Base-by-base conservation (phyloP, 306 rosid genomes). In the Medicago arabica region DNA sequence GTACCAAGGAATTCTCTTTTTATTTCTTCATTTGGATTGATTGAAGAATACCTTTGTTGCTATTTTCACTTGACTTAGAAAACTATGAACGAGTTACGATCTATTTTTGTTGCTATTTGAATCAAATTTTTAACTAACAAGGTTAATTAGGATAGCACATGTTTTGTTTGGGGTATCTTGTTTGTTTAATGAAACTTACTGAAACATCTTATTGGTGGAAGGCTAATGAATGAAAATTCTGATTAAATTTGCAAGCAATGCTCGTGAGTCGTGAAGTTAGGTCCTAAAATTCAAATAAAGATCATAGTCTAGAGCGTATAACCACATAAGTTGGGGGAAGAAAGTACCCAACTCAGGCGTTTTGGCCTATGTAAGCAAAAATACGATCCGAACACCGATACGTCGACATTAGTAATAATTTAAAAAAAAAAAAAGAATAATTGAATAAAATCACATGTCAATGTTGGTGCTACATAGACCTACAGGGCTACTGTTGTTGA, bases 401-500 rank as follows among this genome's bases (percentile, higher is more conserved):
- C 12, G 14, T 13, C 7, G 51, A 46, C 51, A 46, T 6, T 8
- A 14, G 13, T 18, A 18, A 55, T 18, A 6, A 23, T 1, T n/a
- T n/a, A 23, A 2, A 23, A 23, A 13, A 12, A 58, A 23, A 11
- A 58, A 58, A 6, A 16, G 58, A 58, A 58, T 23, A 58, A 12
- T 23, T 58, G 9, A 58, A 58, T 23, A 4, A 23, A 5, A 58
- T 4, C 14, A 21, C 36, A n/a, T 50, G n/a, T 50, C 9, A 16
- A 9, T 51, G 23, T 51, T 7, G 58, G 58, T 51, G 38, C 38
- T 23, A 12, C n/a, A 58, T 58, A 5, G 61, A 55, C 82, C 59
- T 65, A 57, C 31, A 36, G 58, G 67, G 7, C 59, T 67, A 82
- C 83, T 58, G 39, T 19, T 64, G 39, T 19, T 60, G 71, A 14